Conservation (phyloP, 257 asterid genomes). For the Cruciata laevipes region DNA sequence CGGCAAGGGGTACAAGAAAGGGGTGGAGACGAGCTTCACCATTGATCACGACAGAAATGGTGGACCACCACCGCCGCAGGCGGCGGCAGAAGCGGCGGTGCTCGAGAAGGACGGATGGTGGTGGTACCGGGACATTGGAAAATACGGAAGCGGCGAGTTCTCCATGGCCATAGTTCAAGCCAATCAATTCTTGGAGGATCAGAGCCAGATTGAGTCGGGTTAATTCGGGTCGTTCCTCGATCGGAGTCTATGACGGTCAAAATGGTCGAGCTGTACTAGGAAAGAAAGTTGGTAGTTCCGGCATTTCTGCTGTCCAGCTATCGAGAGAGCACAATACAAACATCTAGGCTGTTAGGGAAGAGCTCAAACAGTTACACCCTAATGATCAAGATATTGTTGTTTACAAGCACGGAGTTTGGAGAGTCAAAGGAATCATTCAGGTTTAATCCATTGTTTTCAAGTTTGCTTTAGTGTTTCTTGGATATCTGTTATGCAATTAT, state of each 20-base stretch:
- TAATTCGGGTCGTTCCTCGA: conserved; percentile 78
- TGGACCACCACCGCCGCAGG: neutral
- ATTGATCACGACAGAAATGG: conserved; percentile 9
- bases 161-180: conserved; percentile 94
- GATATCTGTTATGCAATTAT: neutral
- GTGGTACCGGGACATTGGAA: conserved; percentile 74
- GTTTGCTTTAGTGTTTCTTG: neutral
- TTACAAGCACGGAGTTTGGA: conserved; percentile 35
- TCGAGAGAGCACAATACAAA: conserved; percentile 36
- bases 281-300: conserved; percentile 29
- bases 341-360: conserved; percentile 28
- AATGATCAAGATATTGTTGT: conserved; percentile 30
- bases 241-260: conserved; percentile 87
- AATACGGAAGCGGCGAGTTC: conserved; percentile 68
- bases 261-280: conserved; percentile 54
- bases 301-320: conserved; percentile 30
- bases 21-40: conserved; percentile 11
- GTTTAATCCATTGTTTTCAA: conserved; percentile 8
- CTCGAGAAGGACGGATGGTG: conserved; percentile 52
- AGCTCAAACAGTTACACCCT: conserved; percentile 25
- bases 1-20: conserved; percentile 11
- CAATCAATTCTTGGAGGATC: conserved; percentile 78
- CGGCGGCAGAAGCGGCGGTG: neutral
- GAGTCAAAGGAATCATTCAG: conserved; percentile 40
- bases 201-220: conserved; percentile 86